These are phyloP conservation scores for Chalciporus sp. DNA, from an alignment of 1,284 basidiomycete species.

Conservation along the genomic window DNA sequence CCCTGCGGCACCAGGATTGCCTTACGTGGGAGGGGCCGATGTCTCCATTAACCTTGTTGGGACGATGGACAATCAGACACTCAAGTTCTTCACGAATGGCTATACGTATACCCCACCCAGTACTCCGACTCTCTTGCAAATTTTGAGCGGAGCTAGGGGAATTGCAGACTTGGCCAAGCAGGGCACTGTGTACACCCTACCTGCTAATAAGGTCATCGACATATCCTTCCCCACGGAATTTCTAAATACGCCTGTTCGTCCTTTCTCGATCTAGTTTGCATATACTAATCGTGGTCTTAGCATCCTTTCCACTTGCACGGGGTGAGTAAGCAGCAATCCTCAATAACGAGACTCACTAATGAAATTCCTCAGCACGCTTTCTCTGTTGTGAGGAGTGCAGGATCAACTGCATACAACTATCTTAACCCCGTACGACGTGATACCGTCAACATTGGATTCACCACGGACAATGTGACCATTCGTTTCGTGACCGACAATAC, in stretches of 20 bases:
- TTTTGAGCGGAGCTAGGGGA: slow-evolving; percentile 44
- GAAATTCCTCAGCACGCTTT: slow-evolving; percentile 40
- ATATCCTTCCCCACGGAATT: slow-evolving; percentile 33
- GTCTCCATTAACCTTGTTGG: slow-evolving; percentile 30
- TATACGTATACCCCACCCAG: slow-evolving; percentile 32
- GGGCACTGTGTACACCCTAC: slow-evolving; percentile 40
- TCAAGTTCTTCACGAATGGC: slow-evolving; percentile 32
- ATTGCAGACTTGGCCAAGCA: slow-evolving; percentile 40
- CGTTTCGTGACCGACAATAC: slow-evolving; percentile 42
- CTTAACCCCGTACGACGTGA: slow-evolving; percentile 43
- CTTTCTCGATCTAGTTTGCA: neutral
- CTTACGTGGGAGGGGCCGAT: slow-evolving; percentile 28
- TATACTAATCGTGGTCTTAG: slow-evolving; percentile 15
- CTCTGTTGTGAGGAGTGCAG: slow-evolving; percentile 42
- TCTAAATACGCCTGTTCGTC: slow-evolving; percentile 21
- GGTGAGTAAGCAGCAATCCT: slow-evolving; percentile 26
- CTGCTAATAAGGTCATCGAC: slow-evolving; percentile 41
- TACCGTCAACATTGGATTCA: slow-evolving; percentile 35
- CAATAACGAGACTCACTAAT: neutral
- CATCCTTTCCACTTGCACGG: slow-evolving; percentile 50
- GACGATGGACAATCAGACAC: slow-evolving; percentile 2
- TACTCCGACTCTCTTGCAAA: slow-evolving; percentile 42
- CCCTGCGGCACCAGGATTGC: slow-evolving; percentile 20
- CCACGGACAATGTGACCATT: slow-evolving; percentile 42
- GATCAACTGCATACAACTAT: slow-evolving; percentile 40